Evolutionary conservation across 1,284 basidiomycete genomes (phyloP), one percentile per base, ranked within the genome.

Genomic region (Thelephora terrestris): DNA sequence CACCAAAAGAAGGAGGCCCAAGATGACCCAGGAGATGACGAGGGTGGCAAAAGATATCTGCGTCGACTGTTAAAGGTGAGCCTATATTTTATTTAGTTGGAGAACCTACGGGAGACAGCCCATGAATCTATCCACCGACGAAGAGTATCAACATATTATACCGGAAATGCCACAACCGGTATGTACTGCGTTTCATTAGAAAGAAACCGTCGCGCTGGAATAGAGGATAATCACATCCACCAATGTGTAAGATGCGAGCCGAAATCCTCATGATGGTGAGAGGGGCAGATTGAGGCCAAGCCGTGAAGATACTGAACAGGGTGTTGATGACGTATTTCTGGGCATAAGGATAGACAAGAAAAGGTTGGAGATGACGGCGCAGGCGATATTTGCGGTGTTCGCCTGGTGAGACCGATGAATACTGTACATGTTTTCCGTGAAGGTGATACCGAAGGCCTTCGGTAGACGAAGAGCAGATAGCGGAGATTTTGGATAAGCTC

Each of bases 271-370:
- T 71, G 51, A 80, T 74, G 18, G 64, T 58, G 29, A 80, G 61
- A 3, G 78, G 77, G 75, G 29, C 9, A 12, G 29, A 32, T 27
- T 61, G 43, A 16, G 75, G 75, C 16, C 76, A 70, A 27, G 73
- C 63, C 48, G 73, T 75, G 46, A 69, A 72, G 7, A 74, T 61
- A 27, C 68, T 71, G 64, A 77, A 79, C 57, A 78, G 75, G 1
- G 68, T 64, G 53, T 79, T 77, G 55, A 78, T 71, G 21, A 79
- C 73, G 52, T 78, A 74, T 58, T 78, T 77, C 59, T 79, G 77
- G 23, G 71, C 73, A 81, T 77, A n/a, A 79, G 61, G 47, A 79
- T 73, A 7, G 75, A 71, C 44, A 67, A 70, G 55, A 76, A 75
- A 14, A 79, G 61, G 52, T 79, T 79, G 7, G 72, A 64, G 18